Evolutionary conservation across 331 rosid species (phyloP), one percentile per base, ranked within the genome.

Genomic region (Malus hybrid): DNA sequence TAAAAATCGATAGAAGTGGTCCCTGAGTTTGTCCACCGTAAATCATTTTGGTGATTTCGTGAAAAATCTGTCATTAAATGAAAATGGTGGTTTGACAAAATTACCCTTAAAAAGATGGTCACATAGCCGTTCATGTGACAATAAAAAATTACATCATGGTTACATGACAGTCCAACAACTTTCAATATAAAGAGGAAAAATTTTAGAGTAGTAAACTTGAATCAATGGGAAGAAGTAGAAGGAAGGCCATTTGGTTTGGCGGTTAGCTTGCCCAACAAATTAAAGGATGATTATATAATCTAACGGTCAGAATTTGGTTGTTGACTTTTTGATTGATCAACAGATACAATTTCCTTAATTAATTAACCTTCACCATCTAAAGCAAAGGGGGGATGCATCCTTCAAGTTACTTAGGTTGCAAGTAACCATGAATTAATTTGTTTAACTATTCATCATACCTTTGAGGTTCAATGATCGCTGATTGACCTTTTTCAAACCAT

Each of bases 161-260:
- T 50, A 18, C n/a, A 15, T 50, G 56, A 50, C 56, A 50, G 19
- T 36, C 68, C 11, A 18, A 62, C 61, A 29, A 64, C 48, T 74
- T 63, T 10, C 67, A 36, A 24, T 24, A 13, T 39, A 39, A 44
- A 46, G 55, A 44, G 5, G 13, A 29, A 4, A 20, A 42, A 60
- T 39, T 5, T 13, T 59, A 59, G 64, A 73, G 69, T 3, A 74
- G 77, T 46, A 63, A 74, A n/a, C 70, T 64, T 44, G 70, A 74
- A 74, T 62, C 70, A 62, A 73, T 44, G 61, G 61, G 61, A 46
- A 18, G 24, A 73, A 54, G 15, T 39, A 18, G 48, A 12, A n/a
- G 24, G 16, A 69, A 14, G 32, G n/a, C n/a, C 56, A 50, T 50
- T 16, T 50, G 56, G n/a, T 63, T 63, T 28, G 29, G 60, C 60